Evolutionary conservation across 495 filamentous ascomycete genomes (phyloP).

Genomic region (Aspergillus carlsbadensis): DNA sequence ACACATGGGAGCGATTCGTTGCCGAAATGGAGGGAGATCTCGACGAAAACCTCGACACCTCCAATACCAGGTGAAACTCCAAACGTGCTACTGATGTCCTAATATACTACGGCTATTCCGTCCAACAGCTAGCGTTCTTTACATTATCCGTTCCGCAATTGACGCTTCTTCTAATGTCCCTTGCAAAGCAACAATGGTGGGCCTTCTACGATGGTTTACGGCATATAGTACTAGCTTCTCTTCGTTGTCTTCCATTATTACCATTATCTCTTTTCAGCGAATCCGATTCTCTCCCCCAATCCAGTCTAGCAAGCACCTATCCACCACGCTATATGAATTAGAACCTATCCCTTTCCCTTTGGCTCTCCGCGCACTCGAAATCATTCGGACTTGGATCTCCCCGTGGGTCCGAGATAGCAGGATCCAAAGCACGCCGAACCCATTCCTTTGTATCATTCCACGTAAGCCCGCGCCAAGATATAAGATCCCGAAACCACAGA

Average conservation of each 20-base stretch:
- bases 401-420: slow-evolving; percentile 26
- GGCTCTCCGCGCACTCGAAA: slow-evolving; percentile 29
- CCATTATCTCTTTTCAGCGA: neutral
- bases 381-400: slow-evolving; percentile 26
- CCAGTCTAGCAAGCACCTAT: neutral
- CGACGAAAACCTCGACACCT: slow-evolving; percentile 19
- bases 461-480: neutral
- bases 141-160: neutral
- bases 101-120: neutral
- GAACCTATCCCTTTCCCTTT: slow-evolving; percentile 15
- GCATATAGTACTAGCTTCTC: slow-evolving; percentile 7
- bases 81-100: no score
- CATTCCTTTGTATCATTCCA: slow-evolving; percentile 21
- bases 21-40: slow-evolving; percentile 76
- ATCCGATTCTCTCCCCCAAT: neutral
- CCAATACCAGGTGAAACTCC: slow-evolving; percentile 21
- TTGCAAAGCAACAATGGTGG: neutral
- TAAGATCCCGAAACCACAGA: neutral
- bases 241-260: neutral
- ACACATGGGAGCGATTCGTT: slow-evolving; percentile 88
- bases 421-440: slow-evolving; percentile 26
- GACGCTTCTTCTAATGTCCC: neutral
- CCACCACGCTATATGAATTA: neutral
- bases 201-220: slow-evolving; percentile 5
- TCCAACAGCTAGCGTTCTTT: neutral